phyloP scores from a whole-genome alignment of 768 basidiomycete genomes.

The Lactifluus subvellereus region DNA sequence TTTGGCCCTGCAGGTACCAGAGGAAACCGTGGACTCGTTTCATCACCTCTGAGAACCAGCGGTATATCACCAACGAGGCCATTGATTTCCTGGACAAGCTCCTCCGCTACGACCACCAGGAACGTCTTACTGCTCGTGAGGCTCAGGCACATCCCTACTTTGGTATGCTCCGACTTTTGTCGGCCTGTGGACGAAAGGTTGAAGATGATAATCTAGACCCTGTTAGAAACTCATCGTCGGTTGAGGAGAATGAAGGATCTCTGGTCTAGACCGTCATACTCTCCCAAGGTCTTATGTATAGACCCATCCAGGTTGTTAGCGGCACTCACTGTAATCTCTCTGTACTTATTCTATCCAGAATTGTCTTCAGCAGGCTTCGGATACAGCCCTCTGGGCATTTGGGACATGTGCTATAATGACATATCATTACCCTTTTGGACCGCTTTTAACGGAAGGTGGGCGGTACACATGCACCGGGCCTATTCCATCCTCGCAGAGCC shows the following conservation, averaged over 20 bases:
- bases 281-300: constrained; percentile 14
- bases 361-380: constrained; percentile 15
- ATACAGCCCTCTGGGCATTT: constrained; percentile 11
- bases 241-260: constrained; percentile 59
- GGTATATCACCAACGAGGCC: constrained; percentile 94
- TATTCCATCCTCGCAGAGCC: background rate
- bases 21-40: constrained; percentile 95
- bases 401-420: constrained; percentile 20
- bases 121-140: constrained; percentile 90
- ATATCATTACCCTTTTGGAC: constrained; percentile 8
- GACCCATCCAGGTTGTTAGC: constrained; percentile 14
- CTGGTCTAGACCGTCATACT: constrained; percentile 30
- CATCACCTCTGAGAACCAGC: constrained; percentile 92
- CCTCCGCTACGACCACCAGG: constrained; percentile 95
- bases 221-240: constrained; percentile 49
- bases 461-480: background rate
- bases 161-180: constrained; percentile 40
- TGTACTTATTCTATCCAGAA: constrained; percentile 23
- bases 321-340: constrained; percentile 20
- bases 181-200: constrained; percentile 21
- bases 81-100: constrained; percentile 95
- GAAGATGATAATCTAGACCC: constrained; percentile 48
- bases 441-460: background rate
- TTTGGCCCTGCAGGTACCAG: constrained; percentile 54
- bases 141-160: constrained; percentile 93